Conservation (phyloP, 306 rosid genomes). For the Quercus parvula region DNA sequence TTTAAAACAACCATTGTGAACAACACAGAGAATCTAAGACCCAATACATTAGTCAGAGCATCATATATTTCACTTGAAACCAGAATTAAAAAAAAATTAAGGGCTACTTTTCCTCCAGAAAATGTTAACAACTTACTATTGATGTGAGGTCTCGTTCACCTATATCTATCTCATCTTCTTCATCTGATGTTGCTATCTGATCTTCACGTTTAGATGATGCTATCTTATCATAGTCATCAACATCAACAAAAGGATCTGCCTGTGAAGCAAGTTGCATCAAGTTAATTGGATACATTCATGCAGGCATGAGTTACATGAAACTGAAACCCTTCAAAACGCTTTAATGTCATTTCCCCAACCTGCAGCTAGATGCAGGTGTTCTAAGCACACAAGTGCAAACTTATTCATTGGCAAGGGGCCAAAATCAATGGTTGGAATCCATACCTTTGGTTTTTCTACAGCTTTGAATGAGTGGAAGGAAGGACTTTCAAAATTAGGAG, state of each 20-base stretch:
- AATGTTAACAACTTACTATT: constrained; percentile 45
- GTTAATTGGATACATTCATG: constrained; percentile 6
- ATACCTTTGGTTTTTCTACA: constrained; percentile 64
- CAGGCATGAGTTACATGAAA: background rate
- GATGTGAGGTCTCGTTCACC: constrained; percentile 35
- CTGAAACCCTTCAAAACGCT: background rate
- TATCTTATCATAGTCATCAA: constrained; percentile 41
- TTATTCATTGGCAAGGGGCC: background rate
- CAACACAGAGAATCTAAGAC: background rate
- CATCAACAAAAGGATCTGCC: constrained; percentile 53
- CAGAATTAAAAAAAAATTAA: constrained; percentile 5
- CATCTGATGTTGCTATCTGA: constrained; percentile 32
- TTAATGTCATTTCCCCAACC: background rate
- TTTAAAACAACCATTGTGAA: background rate
- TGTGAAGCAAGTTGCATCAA: constrained; percentile 33
- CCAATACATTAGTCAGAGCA: background rate
- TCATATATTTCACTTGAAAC: constrained; percentile 12
- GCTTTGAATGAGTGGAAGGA: constrained; percentile 72
- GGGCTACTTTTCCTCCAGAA: constrained; percentile 16
- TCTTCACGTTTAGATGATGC: constrained; percentile 33
- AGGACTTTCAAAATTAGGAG: constrained; percentile 68
- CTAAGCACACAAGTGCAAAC: constrained; percentile 17
- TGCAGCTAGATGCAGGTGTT: constrained; percentile 14
- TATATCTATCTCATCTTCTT: constrained; percentile 34
- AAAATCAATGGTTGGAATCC: constrained; percentile 2